Conservation (phyloP, 2,329 filamentous ascomycete species). For the Blastomyces emzantsi region DNA sequence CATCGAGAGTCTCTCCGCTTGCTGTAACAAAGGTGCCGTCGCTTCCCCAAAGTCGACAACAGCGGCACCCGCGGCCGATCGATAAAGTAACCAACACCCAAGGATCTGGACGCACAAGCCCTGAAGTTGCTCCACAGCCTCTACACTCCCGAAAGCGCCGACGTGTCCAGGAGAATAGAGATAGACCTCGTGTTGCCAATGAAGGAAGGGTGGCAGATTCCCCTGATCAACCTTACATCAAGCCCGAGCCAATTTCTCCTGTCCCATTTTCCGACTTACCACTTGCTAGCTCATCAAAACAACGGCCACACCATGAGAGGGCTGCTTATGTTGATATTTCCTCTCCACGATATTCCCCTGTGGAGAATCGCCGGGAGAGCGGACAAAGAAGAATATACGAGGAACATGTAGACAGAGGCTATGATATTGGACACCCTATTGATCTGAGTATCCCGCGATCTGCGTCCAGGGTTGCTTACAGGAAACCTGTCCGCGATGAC, state of each 20-base stretch:
- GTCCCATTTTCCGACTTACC: constrained; percentile 44
- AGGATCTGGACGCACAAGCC: constrained; percentile 37
- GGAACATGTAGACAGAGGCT: constrained; percentile 24
- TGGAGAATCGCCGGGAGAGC: constrained; percentile 28
- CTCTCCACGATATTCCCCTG: constrained; percentile 33
- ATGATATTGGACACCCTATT: constrained; percentile 22
- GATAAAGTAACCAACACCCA: constrained; percentile 23
- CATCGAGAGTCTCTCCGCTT: constrained; percentile 57
- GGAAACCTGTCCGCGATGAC: constrained; percentile 34
- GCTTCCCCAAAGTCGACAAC: constrained; percentile 47
- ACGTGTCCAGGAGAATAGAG: constrained; percentile 35
- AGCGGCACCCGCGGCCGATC: constrained; percentile 29
- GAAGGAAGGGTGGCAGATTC: constrained; percentile 28
- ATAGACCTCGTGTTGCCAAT: constrained; percentile 25
- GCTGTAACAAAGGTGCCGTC: constrained; percentile 44
- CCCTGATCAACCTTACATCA: constrained; percentile 46
- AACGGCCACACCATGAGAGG: constrained; percentile 31
- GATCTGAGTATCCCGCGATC: constrained; percentile 31
- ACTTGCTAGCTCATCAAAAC: constrained; percentile 28
- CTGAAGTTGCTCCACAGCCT: constrained; percentile 33
- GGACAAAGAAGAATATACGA: constrained; percentile 28
- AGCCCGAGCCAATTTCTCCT: constrained; percentile 55
- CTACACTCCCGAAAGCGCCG: constrained; percentile 46
- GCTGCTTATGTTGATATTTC: constrained; percentile 42
- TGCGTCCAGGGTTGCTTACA: constrained; percentile 32